phyloP scores from a whole-genome alignment of 2,329 filamentous ascomycete genomes.

The Fusarium armeniacum region DNA sequence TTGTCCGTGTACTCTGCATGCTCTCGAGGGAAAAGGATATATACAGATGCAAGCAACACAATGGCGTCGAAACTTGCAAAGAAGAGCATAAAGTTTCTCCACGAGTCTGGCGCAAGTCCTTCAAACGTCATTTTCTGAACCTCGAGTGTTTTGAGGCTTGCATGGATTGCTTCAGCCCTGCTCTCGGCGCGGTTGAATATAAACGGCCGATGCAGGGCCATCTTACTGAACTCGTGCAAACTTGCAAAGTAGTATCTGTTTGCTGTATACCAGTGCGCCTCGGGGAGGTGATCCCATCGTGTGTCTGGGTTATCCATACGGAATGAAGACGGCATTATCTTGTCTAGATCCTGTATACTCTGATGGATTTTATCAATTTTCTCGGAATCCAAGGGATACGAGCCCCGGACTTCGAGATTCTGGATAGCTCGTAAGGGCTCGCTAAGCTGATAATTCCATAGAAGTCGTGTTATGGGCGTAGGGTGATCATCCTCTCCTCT shows the following conservation, averaged over 20 bases:
- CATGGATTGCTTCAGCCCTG: constrained; percentile 68
- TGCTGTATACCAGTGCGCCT: constrained; percentile 66
- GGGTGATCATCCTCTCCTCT: constrained; percentile 67
- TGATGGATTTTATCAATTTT: constrained; percentile 69
- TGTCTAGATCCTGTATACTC: constrained; percentile 63
- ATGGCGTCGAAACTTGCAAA: constrained; percentile 75
- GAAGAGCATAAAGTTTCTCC: constrained; percentile 67
- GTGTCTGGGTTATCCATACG: constrained; percentile 69
- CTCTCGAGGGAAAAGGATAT: constrained; percentile 71
- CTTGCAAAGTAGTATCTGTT: constrained; percentile 64
- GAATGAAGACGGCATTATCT: constrained; percentile 66
- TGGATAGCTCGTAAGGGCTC: constrained; percentile 67
- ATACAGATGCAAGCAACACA: constrained; percentile 71
- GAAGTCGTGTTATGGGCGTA: constrained; percentile 66
- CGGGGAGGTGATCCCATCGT: constrained; percentile 66
- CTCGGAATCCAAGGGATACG: constrained; percentile 66
- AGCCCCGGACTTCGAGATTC: constrained; percentile 68
- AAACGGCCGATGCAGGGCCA: constrained; percentile 73
- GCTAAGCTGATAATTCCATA: constrained; percentile 66
- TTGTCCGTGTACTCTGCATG: constrained; percentile 62
- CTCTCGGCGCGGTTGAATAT: constrained; percentile 70
- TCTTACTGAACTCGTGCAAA: constrained; percentile 66
- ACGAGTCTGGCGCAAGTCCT: constrained; percentile 64
- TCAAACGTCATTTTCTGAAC: constrained; percentile 66
- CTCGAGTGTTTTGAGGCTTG: constrained; percentile 68